phyloP scores from a whole-genome alignment of 2,329 filamentous ascomycete genomes.

The Neoarthrinium moseri region DNA sequence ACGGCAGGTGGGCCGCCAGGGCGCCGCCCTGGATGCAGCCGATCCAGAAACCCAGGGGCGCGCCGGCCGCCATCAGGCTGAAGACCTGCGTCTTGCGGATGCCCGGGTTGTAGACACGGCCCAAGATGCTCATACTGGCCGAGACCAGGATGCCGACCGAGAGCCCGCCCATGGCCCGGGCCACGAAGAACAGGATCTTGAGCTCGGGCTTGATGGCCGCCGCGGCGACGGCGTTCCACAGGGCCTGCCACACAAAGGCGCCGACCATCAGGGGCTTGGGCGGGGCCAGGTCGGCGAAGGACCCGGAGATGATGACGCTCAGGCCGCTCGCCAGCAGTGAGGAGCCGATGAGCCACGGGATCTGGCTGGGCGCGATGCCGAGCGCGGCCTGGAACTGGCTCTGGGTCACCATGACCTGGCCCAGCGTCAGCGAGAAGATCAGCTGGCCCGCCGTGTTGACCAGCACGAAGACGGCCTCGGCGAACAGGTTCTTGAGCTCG shows the following conservation, averaged over 20 bases:
- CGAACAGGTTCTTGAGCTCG: conserved; percentile 35
- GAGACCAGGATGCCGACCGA: conserved; percentile 32
- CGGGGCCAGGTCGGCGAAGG: conserved; percentile 34
- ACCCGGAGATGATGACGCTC: conserved; percentile 36
- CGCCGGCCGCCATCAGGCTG: conserved; percentile 31
- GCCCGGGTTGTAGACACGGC: conserved; percentile 35
- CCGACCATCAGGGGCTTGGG: conserved; percentile 39
- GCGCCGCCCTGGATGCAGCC: conserved; percentile 39
- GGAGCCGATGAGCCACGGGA: conserved; percentile 41
- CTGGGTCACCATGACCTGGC: conserved; percentile 39
- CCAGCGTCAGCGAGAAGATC: conserved; percentile 39
- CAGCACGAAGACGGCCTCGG: conserved; percentile 37
- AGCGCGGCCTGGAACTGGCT: conserved; percentile 33
- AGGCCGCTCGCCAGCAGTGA: conserved; percentile 39
- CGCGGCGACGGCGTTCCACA: conserved; percentile 35
- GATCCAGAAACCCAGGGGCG: conserved; percentile 33
- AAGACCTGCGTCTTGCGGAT: conserved; percentile 35
- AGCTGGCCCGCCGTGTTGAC: conserved; percentile 41
- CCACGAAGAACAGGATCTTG: conserved; percentile 31
- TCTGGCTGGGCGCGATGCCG: conserved; percentile 34
- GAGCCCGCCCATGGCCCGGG: conserved; percentile 35
- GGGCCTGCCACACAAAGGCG: conserved; percentile 38
- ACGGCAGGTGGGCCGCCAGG: conserved; percentile 33
- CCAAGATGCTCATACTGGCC: conserved; percentile 33
- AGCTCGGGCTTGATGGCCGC: conserved; percentile 34